Conservation (phyloP, 768 basidiomycete genomes). For the Suillus lakei region DNA sequence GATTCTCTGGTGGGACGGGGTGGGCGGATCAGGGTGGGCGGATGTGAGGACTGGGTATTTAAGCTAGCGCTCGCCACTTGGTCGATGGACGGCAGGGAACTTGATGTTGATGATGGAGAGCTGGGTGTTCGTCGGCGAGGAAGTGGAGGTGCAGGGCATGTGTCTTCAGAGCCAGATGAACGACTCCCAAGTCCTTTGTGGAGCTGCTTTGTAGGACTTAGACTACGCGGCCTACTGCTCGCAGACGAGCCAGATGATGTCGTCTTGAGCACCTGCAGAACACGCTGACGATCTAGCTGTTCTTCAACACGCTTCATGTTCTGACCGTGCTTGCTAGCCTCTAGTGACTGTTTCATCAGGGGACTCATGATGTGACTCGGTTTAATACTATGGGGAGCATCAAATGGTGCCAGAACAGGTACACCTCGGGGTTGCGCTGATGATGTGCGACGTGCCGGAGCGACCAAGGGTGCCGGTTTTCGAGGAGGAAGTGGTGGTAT, state of each 20-base stretch:
- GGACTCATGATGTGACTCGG: slow-evolving; percentile 58
- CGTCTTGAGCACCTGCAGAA: slow-evolving; percentile 74
- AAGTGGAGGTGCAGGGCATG: slow-evolving; percentile 34
- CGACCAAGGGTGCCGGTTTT: slow-evolving; percentile 35
- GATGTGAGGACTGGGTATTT: slow-evolving; percentile 14
- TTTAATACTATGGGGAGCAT: slow-evolving; percentile 27
- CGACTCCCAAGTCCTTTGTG: not conserved
- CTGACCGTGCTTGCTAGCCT: slow-evolving; percentile 74
- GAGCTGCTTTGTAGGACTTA: slow-evolving; percentile 32
- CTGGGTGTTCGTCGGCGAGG: slow-evolving; percentile 43
- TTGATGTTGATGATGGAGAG: slow-evolving; percentile 37
- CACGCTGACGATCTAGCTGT: slow-evolving; percentile 68
- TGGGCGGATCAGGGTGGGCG: slow-evolving; percentile 22
- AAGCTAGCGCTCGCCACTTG: slow-evolving; percentile 46
- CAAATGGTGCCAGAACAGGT: slow-evolving; percentile 9
- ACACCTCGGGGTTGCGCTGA: slow-evolving; percentile 9
- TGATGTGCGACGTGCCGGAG: slow-evolving; percentile 24
- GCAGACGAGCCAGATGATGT: slow-evolving; percentile 41
- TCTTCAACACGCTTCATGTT: slow-evolving; percentile 72
- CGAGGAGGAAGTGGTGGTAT: slow-evolving; percentile 39
- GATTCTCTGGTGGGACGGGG: slow-evolving; percentile 26
- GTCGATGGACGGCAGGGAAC: slow-evolving; percentile 43
- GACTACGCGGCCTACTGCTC: slow-evolving; percentile 32
- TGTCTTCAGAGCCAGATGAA: slow-evolving; percentile 24
- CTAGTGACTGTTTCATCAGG: slow-evolving; percentile 74